Conservation (phyloP, 192 early-diverging fungal species). For the Coemansia sp. region DNA sequence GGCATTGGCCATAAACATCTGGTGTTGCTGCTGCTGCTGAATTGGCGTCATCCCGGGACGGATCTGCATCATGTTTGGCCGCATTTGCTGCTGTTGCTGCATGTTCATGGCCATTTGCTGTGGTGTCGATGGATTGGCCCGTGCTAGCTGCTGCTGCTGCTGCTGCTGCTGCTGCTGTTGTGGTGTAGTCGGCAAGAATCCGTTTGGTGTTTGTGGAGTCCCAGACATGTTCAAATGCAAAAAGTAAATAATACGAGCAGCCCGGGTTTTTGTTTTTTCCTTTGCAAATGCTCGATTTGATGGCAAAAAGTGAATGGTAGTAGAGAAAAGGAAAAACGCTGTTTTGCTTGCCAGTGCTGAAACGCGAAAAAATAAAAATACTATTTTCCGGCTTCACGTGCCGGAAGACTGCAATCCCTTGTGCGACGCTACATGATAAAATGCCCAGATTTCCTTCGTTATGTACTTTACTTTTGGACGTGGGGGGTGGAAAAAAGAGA, state of each 20-base stretch:
- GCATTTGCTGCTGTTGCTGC: slow-evolving; percentile 26
- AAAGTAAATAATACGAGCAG: background rate
- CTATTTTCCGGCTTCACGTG: too few species aligned
- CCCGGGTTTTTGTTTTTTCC: background rate
- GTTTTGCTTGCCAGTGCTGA: too few species aligned
- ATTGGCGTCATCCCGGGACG: slow-evolving; percentile 26
- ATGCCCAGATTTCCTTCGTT: too few species aligned
- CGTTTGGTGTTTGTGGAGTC: slow-evolving; percentile 39
- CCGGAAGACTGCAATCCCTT: too few species aligned
- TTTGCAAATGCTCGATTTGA: background rate
- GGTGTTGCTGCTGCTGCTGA: slow-evolving; percentile 10
- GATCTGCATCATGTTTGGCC: slow-evolving; percentile 36
- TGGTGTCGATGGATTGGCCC: background rate
- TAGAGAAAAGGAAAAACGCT: too few species aligned
- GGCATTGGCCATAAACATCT: slow-evolving; percentile 3
- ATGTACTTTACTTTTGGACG: too few species aligned
- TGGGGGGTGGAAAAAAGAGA: too few species aligned
- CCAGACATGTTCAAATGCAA: slow-evolving; percentile 29
- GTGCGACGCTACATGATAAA: too few species aligned
- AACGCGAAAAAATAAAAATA: too few species aligned
- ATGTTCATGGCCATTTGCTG: slow-evolving; percentile 25
- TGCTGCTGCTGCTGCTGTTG: slow-evolving; percentile 24
- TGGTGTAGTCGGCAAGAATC: slow-evolving; percentile 26
- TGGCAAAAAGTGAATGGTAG: too few species aligned
- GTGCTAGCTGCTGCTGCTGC: slow-evolving; percentile 12